phyloP scores from a whole-genome alignment of 108 stramenopile species.

The Parietichytrium sp. region DNA sequence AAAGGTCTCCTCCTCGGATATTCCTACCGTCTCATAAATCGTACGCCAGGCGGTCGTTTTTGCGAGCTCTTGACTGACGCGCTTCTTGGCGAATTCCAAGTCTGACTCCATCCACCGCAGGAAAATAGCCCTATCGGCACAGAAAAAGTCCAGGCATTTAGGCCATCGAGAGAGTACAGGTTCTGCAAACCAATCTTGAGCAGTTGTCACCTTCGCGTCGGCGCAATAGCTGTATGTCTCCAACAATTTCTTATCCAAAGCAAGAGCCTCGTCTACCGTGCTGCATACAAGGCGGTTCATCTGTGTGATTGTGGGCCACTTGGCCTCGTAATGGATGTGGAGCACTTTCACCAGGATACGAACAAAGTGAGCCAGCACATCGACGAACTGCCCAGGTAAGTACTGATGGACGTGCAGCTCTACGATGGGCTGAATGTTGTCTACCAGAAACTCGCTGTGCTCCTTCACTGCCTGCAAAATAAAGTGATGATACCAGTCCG shows the following conservation, averaged over 20 bases:
- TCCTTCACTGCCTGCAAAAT: slow-evolving; percentile 21
- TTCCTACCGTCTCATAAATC: neutral
- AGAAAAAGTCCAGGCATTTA: neutral
- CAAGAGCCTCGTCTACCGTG: slow-evolving; percentile 7
- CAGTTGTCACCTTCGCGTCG: too few species aligned
- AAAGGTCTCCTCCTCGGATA: too few species aligned
- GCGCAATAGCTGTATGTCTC: too few species aligned
- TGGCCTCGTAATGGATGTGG: slow-evolving; percentile 14
- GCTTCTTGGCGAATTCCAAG: neutral
- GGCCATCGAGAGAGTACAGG: neutral
- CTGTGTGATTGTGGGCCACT: neutral
- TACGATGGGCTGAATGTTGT: neutral
- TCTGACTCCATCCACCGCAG: neutral
- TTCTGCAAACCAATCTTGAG: neutral
- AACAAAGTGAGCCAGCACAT: slow-evolving; percentile 16
- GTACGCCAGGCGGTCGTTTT: neutral
- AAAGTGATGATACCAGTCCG: slow-evolving; percentile 33
- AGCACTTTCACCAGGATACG: neutral
- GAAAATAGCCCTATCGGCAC: neutral
- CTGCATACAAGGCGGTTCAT: neutral
- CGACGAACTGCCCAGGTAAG: neutral
- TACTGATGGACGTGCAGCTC: too few species aligned
- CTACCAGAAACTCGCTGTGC: neutral
- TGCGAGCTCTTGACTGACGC: neutral
- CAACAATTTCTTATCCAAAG: neutral